phyloP scores from a whole-genome alignment of 2,329 filamentous ascomycete genomes.

The Daldinia sp. region DNA sequence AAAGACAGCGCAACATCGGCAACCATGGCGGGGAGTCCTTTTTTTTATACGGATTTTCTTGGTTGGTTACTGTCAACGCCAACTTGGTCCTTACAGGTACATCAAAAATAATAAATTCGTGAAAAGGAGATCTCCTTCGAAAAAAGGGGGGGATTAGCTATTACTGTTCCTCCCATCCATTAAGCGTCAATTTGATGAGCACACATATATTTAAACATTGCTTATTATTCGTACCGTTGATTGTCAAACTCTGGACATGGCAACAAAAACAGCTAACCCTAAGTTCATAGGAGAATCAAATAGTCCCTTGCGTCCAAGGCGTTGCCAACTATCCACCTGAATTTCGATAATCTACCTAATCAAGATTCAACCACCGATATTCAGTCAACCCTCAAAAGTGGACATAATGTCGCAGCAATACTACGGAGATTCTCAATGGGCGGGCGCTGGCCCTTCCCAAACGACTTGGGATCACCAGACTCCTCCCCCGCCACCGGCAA shows the following conservation, averaged over 20 bases:
- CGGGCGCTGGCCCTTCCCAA: slow-evolving; percentile 59
- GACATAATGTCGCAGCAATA: slow-evolving; percentile 48
- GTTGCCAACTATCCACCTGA: neutral
- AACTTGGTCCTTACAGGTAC: neutral
- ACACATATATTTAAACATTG: neutral
- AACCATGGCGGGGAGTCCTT: slow-evolving; percentile 25
- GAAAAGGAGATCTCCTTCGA: neutral
- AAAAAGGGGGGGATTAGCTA: too few relatives aligned
- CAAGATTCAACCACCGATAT: slow-evolving; percentile 3
- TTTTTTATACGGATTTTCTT: slow-evolving; percentile 1
- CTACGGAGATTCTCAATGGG: slow-evolving; percentile 49
- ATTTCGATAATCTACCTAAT: neutral
- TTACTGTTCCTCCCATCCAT: neutral
- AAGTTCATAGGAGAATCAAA: slow-evolving; percentile 10
- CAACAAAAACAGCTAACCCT: slow-evolving; percentile 22
- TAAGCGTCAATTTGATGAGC: neutral
- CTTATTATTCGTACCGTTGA: neutral
- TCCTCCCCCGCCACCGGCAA: slow-evolving; percentile 68
- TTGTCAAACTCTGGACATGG: slow-evolving; percentile 4
- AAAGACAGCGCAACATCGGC: slow-evolving; percentile 15
- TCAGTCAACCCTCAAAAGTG: neutral
- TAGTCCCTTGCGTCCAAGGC: slow-evolving; percentile 1
- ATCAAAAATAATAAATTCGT: neutral
- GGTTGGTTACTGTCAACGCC: slow-evolving; percentile 9
- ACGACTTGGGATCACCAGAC: slow-evolving; percentile 76